A percentile compares a stretch with the other conserved stretches of the same genome.
Evolutionary conservation across 306 rosid genomes (phyloP).

Genomic region (Benincasa hispida): DNA sequence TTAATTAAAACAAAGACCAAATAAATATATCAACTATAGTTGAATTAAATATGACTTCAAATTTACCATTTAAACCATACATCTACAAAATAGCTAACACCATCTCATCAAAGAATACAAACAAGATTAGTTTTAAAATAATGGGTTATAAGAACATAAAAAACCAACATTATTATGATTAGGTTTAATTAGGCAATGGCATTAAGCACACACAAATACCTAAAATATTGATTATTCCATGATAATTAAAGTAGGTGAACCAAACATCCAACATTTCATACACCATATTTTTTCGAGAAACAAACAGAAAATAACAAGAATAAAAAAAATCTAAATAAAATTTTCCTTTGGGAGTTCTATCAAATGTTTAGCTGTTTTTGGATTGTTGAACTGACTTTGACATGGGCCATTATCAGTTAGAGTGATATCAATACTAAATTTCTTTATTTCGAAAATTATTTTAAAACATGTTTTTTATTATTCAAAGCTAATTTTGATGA

Average conservation of each 20-base stretch:
- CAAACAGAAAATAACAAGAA: neutral
- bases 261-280: neutral
- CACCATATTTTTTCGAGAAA: neutral
- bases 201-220: neutral
- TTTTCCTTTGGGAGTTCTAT: neutral
- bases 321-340: neutral
- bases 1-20: neutral
- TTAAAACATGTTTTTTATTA: too few species aligned
- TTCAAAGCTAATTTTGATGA: too few species aligned
- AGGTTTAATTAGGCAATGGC: neutral
- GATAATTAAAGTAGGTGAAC: neutral
- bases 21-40: neutral
- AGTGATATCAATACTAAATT: too few species aligned
- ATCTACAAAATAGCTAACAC: neutral
- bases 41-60: neutral
- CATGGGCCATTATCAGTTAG: neutral
- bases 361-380: neutral
- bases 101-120: neutral
- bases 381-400: neutral
- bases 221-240: neutral
- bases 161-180: neutral
- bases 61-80: neutral
- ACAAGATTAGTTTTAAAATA: neutral
- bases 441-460: too few species aligned
- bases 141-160: neutral